Evolutionary conservation across 257 asterid genomes (phyloP), one percentile per base, ranked within the genome.

Genomic region (Nicotiana knightiana): DNA sequence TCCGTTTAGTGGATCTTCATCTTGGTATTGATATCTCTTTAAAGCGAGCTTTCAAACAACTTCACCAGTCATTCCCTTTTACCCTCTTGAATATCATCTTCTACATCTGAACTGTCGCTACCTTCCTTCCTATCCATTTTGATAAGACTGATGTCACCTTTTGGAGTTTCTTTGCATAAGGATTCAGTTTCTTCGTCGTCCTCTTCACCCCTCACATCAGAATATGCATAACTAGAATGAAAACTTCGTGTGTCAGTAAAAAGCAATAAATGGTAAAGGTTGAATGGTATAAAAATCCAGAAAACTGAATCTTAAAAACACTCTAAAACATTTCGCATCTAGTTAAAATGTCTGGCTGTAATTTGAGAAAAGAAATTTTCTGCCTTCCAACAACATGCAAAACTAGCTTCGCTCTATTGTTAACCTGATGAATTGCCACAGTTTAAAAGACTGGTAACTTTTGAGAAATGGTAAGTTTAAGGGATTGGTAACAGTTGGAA

Each of bases 131-230:
- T 82, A 62, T 90, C 90, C 84, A 88, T 94, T 84, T 89, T 87
- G 77, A 91, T 97, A 84, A 96, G 86, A 83, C 93, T 51, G 85
- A 94, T 93, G 84, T 92, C 93, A 18, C 97, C 95, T 85, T 88
- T 89, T 3, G 97, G 81, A 46, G 86, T 86, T 78, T 88, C 97
- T 87, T 86, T 86, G 85, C 87, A 86, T 63, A 96, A 82, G 64
- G 95, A 81, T 87, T 94, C 94, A 17, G 86, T 79, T 91, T 96
- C 99, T 89, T 93, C 97, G 18, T 92, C 95, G 30, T 94, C 97
- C 13, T 87, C 92, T 15, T 89, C 97, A n/a, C 89, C 97, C 89
- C 89, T 91, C 48, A 68, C 89, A 67, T 93, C 98, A 82, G 92
- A 89, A 89, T 96, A 94, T 39, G 98, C 99, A 17, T 96, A 96